Evolutionary conservation across 257 asterid genomes (phyloP), one percentile per base, ranked within the genome.

Genomic region (Nicotiana noctiflora): DNA sequence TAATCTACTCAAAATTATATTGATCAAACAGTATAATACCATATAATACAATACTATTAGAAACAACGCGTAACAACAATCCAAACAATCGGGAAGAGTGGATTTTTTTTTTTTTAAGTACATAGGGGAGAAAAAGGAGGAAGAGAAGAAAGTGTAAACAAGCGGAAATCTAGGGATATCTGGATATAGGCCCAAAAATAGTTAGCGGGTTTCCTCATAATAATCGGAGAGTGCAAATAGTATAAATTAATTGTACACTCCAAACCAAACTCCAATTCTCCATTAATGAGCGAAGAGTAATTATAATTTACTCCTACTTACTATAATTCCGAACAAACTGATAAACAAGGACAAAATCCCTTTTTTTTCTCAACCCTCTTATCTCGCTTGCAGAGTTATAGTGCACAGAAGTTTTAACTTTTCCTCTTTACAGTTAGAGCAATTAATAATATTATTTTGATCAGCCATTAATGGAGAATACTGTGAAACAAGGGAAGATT

Each of bases 391-490:
- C 18, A 12, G 56, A 51, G 18, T 49, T 4, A n/a, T n/a, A 5
- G 17, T 34, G 25, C 29, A 66, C 4, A 66, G 0, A 18, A 34
- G n/a, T 15, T 34, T 34, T 4, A 51, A 82, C 75, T 84, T 14
- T 56, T 31, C 31, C 12, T 76, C 61, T 12, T 8, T 9, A 60
- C 21, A 72, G 63, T 63, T 32, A n/a, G n/a, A n/a, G n/a, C n/a
- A n/a, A n/a, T n/a, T n/a, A n/a, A n/a, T n/a, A n/a, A n/a, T n/a
- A n/a, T n/a, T n/a, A n/a, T n/a, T n/a, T n/a, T n/a, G n/a, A n/a
- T n/a, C n/a, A n/a, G n/a, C n/a, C n/a, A n/a, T n/a, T n/a, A 40
- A 81, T 81, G 82, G 84, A 65, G 19, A 31, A 13, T 14, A 52
- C 57, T 19, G 65, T 14, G 15, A 12, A 76, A 21, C 46, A 68